These are phyloP conservation scores for Musa troglodytarum DNA, from an alignment of 176 grass and related monocot species.

Conservation along the genomic window DNA sequence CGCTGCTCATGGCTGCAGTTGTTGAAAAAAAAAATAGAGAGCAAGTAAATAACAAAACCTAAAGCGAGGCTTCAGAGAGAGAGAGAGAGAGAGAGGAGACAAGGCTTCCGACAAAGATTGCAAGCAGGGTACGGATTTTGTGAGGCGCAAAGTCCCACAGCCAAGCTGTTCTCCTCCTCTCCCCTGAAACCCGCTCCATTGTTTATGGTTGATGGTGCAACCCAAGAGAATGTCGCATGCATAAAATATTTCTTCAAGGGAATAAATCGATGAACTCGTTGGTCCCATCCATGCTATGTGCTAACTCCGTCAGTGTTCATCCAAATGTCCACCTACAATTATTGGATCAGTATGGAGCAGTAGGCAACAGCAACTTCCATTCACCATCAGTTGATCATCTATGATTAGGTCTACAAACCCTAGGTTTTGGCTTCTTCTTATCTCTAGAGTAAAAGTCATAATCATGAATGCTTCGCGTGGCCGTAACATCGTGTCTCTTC, in stretches of 20 bases:
- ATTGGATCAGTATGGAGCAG: background rate
- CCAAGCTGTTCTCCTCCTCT: background rate
- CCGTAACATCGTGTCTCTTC: too few species aligned
- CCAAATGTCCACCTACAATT: background rate
- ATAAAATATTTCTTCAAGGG: background rate
- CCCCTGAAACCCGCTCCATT: background rate
- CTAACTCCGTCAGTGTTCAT: background rate
- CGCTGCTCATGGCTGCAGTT: background rate
- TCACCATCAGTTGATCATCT: background rate
- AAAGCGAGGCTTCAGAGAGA: background rate
- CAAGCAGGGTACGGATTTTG: conserved; percentile 12
- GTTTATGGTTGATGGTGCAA: background rate
- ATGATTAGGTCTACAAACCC: background rate
- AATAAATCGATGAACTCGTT: background rate
- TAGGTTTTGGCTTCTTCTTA: background rate
- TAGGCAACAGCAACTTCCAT: background rate
- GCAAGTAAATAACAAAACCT: background rate
- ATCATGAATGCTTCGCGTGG: too few species aligned
- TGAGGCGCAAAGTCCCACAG: background rate
- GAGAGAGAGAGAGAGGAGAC: background rate
- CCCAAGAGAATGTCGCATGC: background rate
- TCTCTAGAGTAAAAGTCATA: too few species aligned
- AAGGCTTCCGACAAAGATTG: conserved; percentile 13
- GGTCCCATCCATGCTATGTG: too few species aligned
- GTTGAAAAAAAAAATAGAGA: background rate